Evolutionary conservation across 1,284 basidiomycete species (phyloP), one percentile per base, ranked within the genome.

Genomic region (Austroboletus novae-zelandiae): DNA sequence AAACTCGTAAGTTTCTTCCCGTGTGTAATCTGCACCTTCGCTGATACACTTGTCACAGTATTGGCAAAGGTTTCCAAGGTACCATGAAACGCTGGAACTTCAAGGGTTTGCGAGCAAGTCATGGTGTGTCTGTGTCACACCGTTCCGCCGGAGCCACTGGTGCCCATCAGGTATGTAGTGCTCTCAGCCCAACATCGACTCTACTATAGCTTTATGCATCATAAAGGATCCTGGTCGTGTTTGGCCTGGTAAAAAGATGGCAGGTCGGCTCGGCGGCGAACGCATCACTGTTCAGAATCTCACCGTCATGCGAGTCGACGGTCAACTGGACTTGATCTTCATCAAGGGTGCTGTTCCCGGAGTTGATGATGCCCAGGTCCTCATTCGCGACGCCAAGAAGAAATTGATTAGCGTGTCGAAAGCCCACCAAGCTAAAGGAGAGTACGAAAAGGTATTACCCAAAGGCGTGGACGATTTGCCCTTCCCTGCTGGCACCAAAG

Each of bases 181-280:
- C 43, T 32, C 46, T 3, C 5, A 20, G 51, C 43, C 49, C 43
- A n/a, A 50, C 29, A 45, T 18, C 34, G 11, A 36, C 18, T 40
- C 18, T 35, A 4, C 18, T 47, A 61, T 49, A 54, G 23, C 52
- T 60, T 27, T 59, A 58, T 41, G 47, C 34, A 50, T 50, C 20
- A 29, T 55, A 13, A 60, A 95, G 91, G 93, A 97, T 65, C 95
- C 95, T 34, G 95, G 94, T 47, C 84, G 94, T 66, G 80, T 98
- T 14, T 93, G 91, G 76, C 95, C 95, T 15, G 96, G 96, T 39
- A 98, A 95, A 74, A 98, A 98, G 77, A 99, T 98, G 96, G 86
- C 96, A 9, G 97, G 96, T 42, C 86, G 89, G 42, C 88, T 98
- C 80, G 97, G 97, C 48, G 88, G 85, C 53, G 78, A 83, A 58